These are phyloP conservation scores for Paraleonurus japonicus DNA, from an alignment of 257 asterid species.

Conservation along the genomic window DNA sequence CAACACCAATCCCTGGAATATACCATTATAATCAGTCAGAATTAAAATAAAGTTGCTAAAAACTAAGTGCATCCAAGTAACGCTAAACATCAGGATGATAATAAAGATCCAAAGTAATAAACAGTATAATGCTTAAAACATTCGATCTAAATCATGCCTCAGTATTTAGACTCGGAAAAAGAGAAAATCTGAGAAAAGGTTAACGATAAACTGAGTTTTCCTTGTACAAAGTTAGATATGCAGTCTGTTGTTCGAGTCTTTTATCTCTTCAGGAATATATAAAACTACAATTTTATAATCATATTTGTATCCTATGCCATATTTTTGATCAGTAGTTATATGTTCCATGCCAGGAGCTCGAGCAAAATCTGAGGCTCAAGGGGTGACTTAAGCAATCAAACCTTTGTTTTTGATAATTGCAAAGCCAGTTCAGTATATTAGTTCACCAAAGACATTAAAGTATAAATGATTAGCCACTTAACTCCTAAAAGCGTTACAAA, in stretches of 20 bases:
- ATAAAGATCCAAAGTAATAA: background rate
- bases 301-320: background rate
- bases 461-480: background rate
- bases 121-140: background rate
- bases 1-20: slow-evolving; percentile 51
- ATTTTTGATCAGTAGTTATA: background rate
- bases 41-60: slow-evolving; percentile 1
- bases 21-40: slow-evolving; percentile 26
- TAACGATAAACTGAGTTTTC: background rate
- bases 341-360: no score
- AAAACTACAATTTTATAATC: background rate
- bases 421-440: background rate
- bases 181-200: background rate
- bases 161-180: background rate
- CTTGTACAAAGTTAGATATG: background rate
- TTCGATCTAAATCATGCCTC: background rate
- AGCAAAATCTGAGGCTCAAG: no score
- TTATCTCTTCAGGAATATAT: background rate
- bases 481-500: background rate
- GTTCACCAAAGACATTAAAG: background rate
- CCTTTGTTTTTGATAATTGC: background rate
- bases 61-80: slow-evolving; percentile 1
- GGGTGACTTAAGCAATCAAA: no score
- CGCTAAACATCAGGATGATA: slow-evolving; percentile 3
- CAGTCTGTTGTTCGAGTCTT: background rate